Evolutionary conservation across 768 basidiomycete species (phyloP), one percentile per base, ranked within the genome.

Genomic region (Chalciporus piperatus): DNA sequence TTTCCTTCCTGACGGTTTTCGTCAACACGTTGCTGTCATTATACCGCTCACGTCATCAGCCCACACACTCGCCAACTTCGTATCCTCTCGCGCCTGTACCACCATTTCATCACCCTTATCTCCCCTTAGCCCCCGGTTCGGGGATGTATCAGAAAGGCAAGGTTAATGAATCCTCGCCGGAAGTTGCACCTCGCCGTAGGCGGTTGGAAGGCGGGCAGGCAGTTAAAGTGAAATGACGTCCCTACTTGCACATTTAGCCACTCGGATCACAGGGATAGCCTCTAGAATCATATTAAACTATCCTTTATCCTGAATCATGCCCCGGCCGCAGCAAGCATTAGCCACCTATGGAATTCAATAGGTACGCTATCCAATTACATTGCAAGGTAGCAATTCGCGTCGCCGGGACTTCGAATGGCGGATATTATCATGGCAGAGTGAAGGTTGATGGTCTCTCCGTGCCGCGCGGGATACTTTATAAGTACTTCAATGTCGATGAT

Each of bases 1-100:
- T 90, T 50, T 76, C 84, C 28, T 90, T 90, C 67, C 61, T 89
- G 60, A 91, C 89, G 16, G 71, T 89, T 16, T 89, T 92, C 72
- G 79, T 91, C 70, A 92, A 92, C 70, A 72, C 86, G n/a, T 70
- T 91, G 47, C 75, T 91, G 48, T 85, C 85, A 32, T 75, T 91
- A 35, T 91, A 89, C 67, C 87, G 89, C 46, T 74, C 87, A 40
- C 79, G 81, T 60, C 79, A 81, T 63, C 78, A 80, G 32, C 76
- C 79, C 59, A 43, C 65, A 63, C 60, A 70, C 72, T 52, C 69
- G 69, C 51, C 65, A 42, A 50, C 56, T 64, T 68, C 64, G 72
- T 76, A 72, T 66, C 74, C 68, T 56, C 73, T 59, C 43, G 60
- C 68, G 51, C 77, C 67, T 52, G 62, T 61, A 54, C 51, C 72